Evolutionary conservation across 2,329 filamentous ascomycete species (phyloP).

Genomic region (Onygenales sp.): DNA sequence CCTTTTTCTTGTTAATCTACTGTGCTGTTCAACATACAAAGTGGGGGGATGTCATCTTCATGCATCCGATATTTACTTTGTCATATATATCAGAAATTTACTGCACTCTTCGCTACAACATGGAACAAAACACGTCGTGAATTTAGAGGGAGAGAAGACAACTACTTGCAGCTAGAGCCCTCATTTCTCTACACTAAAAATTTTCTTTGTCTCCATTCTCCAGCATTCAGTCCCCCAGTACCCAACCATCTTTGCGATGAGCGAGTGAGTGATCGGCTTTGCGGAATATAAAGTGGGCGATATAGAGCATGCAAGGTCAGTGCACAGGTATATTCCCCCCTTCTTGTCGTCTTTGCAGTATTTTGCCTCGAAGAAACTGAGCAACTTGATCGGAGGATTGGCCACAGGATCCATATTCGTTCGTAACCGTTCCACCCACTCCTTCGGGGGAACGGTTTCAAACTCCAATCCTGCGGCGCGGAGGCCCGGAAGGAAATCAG

Average conservation of each 20-base stretch:
- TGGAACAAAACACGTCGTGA: too few species aligned
- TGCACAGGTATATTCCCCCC: background rate
- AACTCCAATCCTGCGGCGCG: constrained; percentile 35
- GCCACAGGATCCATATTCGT: constrained; percentile 37
- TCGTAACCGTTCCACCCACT: constrained; percentile 29
- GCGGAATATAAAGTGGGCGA: background rate
- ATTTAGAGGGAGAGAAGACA: too few species aligned
- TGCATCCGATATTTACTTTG: too few species aligned
- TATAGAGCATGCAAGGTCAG: background rate
- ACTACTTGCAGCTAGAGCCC: too few species aligned
- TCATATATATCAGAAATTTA: too few species aligned
- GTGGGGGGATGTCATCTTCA: too few species aligned
- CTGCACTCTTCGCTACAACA: too few species aligned
- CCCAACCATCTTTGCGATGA: background rate
- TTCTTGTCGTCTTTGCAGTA: constrained; percentile 34
- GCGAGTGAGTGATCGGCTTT: background rate
- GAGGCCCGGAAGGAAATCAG: constrained; percentile 44
- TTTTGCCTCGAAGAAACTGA: constrained; percentile 46
- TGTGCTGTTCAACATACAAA: too few species aligned
- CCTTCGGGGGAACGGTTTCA: constrained; percentile 15
- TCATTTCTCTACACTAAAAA: too few species aligned
- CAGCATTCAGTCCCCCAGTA: constrained; percentile 2
- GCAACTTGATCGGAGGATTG: constrained; percentile 45
- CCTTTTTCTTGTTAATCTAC: too few species aligned
- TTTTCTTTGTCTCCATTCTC: background rate